These are phyloP conservation scores for Plasmodium gonderi DNA, from an alignment of 169 alveolate species.

Conservation along the genomic window DNA sequence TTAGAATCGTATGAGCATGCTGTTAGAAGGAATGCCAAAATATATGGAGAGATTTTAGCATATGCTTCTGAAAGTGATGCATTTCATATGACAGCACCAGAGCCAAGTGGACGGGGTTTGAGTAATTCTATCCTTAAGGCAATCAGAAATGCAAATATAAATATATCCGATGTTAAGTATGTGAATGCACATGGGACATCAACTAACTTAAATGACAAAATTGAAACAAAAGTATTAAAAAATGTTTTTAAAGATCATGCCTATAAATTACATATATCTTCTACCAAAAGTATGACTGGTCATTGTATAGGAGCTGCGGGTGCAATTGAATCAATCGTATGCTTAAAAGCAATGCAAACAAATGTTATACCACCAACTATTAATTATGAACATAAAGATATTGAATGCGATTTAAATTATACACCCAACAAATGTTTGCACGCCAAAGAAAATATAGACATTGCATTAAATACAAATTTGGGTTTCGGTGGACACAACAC, in stretches of 20 bases:
- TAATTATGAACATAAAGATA: slow-evolving; percentile 80
- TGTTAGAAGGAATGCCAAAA: slow-evolving; percentile 86
- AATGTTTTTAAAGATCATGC: slow-evolving; percentile 79
- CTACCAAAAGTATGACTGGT: slow-evolving; percentile 86
- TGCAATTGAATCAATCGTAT: slow-evolving; percentile 80
- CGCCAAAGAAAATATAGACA: slow-evolving; percentile 32
- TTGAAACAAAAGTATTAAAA: slow-evolving; percentile 81
- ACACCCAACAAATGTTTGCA: slow-evolving; percentile 80
- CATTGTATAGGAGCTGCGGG: slow-evolving; percentile 86
- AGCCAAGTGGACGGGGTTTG: slow-evolving; percentile 80
- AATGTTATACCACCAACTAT: slow-evolving; percentile 83
- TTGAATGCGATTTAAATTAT: slow-evolving; percentile 82
- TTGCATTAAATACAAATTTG: slow-evolving; percentile 76
- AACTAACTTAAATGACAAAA: slow-evolving; percentile 80
- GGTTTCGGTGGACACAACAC: slow-evolving; percentile 87
- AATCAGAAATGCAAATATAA: slow-evolving; percentile 74
- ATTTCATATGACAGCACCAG: slow-evolving; percentile 83
- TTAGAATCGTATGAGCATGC: slow-evolving; percentile 91
- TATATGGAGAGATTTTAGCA: slow-evolving; percentile 89
- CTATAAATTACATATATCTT: slow-evolving; percentile 77
- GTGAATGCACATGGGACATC: slow-evolving; percentile 87
- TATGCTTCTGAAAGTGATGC: slow-evolving; percentile 84
- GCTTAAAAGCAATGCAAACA: slow-evolving; percentile 82
- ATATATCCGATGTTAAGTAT: slow-evolving; percentile 77
- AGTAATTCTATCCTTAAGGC: slow-evolving; percentile 75